These are phyloP conservation scores for Baudoinia panamericana DNA, from an alignment of 495 filamentous ascomycete species.

Conservation along the genomic window DNA sequence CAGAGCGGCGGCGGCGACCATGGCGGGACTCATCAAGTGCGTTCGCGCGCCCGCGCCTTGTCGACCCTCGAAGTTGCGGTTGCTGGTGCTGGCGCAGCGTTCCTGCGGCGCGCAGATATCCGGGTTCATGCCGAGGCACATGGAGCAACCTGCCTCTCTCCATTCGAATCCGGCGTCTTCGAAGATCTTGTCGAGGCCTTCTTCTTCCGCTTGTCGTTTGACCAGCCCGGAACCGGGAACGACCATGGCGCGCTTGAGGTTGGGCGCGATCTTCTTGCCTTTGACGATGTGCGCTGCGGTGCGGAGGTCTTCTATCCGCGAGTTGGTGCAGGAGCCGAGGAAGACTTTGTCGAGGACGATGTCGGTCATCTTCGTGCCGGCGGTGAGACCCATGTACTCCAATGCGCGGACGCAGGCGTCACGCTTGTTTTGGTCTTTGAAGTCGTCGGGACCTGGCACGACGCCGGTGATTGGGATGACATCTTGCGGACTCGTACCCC, in stretches of 20 bases:
- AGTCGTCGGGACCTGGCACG: constrained; percentile 81
- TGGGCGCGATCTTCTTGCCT: constrained; percentile 70
- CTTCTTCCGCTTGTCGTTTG: constrained; percentile 81
- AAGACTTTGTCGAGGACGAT: constrained; percentile 89
- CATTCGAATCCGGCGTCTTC: constrained; percentile 88
- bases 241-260: constrained; percentile 88
- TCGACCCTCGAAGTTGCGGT: constrained; percentile 95
- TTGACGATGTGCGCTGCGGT: constrained; percentile 74
- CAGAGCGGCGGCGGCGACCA: constrained; percentile 86
- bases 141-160: constrained; percentile 94
- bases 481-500: constrained; percentile 95
- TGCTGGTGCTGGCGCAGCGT: constrained; percentile 87
- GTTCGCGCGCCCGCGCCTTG: constrained; percentile 90
- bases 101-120: constrained; percentile 92
- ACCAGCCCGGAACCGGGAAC: constrained; percentile 92
- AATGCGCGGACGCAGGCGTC: constrained; percentile 64
- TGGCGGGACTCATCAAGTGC: constrained; percentile 92
- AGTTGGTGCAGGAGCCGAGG: constrained; percentile 96
- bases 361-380: constrained; percentile 82
- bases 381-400: constrained; percentile 86
- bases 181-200: constrained; percentile 90
- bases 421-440: constrained; percentile 64
- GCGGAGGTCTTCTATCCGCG: constrained; percentile 89
- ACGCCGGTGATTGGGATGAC: constrained; percentile 83
- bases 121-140: constrained; percentile 99